These are phyloP conservation scores for Phyllosticta capitalensis DNA, from an alignment of 2,329 filamentous ascomycete genomes.

Conservation along the genomic window DNA sequence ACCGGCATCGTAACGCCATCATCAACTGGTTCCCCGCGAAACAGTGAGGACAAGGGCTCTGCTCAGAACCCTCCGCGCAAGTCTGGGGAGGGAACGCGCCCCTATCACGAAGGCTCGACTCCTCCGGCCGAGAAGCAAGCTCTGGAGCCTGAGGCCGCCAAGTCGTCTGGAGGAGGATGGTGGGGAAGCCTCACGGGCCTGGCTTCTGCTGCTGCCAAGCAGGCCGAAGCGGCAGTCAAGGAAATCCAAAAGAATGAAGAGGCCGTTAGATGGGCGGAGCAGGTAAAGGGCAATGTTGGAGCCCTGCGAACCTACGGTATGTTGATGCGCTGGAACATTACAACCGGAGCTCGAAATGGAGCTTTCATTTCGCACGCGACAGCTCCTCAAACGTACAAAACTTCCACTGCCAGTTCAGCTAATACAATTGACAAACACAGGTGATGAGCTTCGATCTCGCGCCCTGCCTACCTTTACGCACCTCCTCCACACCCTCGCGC, in stretches of 20 bases:
- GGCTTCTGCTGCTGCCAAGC: slow-evolving; percentile 63
- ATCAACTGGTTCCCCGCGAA: slow-evolving; percentile 31
- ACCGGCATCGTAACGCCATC: slow-evolving; percentile 28
- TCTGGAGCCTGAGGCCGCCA: slow-evolving; percentile 40
- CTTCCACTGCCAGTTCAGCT: slow-evolving; percentile 12
- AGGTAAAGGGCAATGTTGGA: slow-evolving; percentile 76
- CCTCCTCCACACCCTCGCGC: slow-evolving; percentile 88
- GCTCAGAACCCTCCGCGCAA: slow-evolving; percentile 45
- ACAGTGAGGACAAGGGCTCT: slow-evolving; percentile 50
- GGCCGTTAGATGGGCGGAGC: slow-evolving; percentile 90
- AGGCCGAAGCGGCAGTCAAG: slow-evolving; percentile 86
- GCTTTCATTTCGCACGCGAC: background rate
- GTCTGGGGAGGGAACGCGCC: slow-evolving; percentile 67
- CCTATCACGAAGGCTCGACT: slow-evolving; percentile 62
- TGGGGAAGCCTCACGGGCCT: slow-evolving; percentile 75
- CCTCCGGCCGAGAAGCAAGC: slow-evolving; percentile 49
- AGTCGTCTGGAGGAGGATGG: slow-evolving; percentile 35
- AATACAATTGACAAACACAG: slow-evolving; percentile 36
- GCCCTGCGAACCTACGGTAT: slow-evolving; percentile 66
- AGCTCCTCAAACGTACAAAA: background rate
- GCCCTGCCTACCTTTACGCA: slow-evolving; percentile 92
- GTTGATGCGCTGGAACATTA: slow-evolving; percentile 13
- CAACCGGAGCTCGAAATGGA: background rate
- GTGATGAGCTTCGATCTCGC: slow-evolving; percentile 59
- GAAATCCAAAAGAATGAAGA: slow-evolving; percentile 96